A percentile compares a stretch with the other conserved stretches of the same genome.
phyloP scores from a whole-genome alignment of 1,139 yeast genomes.

The Zygosaccharomyces pseudobailii region DNA sequence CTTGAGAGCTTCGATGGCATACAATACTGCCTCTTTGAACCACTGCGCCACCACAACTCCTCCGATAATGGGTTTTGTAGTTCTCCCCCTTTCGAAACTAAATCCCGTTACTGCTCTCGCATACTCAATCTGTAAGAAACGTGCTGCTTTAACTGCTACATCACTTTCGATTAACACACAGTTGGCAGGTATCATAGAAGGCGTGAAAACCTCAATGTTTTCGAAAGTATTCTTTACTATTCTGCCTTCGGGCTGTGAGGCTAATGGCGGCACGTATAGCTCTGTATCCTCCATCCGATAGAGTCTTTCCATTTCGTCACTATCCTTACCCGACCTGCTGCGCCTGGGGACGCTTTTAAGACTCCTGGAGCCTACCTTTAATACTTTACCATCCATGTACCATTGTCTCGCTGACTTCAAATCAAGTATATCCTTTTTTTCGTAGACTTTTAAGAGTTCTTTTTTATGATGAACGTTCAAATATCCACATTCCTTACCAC shows the following conservation, averaged over 20 bases:
- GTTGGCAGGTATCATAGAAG: slow-evolving; percentile 79
- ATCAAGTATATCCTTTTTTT: slow-evolving; percentile 56
- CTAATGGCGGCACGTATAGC: slow-evolving; percentile 53
- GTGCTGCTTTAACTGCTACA: slow-evolving; percentile 65
- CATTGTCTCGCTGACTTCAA: slow-evolving; percentile 78
- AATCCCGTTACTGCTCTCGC: slow-evolving; percentile 88
- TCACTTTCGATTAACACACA: slow-evolving; percentile 59
- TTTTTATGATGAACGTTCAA: slow-evolving; percentile 44
- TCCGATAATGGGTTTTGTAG: slow-evolving; percentile 61
- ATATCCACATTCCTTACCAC: slow-evolving; percentile 63
- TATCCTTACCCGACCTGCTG: slow-evolving; percentile 31
- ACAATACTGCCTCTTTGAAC: slow-evolving; percentile 59
- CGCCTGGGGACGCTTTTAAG: slow-evolving; percentile 42
- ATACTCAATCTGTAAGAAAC: slow-evolving; percentile 62
- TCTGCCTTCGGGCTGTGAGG: slow-evolving; percentile 51
- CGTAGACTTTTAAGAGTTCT: slow-evolving; percentile 51
- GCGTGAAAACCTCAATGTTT: slow-evolving; percentile 72
- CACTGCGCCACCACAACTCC: slow-evolving; percentile 74
- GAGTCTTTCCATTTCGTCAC: slow-evolving; percentile 52
- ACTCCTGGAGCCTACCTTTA: slow-evolving; percentile 68
- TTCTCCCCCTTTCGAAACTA: slow-evolving; percentile 50
- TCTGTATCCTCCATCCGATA: slow-evolving; percentile 80
- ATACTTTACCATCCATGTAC: slow-evolving; percentile 74
- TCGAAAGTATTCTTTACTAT: slow-evolving; percentile 76
- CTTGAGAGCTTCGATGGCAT: slow-evolving; percentile 55